Evolutionary conservation across 805 yeast species (phyloP).

Genomic region (Candida chauliodis): DNA sequence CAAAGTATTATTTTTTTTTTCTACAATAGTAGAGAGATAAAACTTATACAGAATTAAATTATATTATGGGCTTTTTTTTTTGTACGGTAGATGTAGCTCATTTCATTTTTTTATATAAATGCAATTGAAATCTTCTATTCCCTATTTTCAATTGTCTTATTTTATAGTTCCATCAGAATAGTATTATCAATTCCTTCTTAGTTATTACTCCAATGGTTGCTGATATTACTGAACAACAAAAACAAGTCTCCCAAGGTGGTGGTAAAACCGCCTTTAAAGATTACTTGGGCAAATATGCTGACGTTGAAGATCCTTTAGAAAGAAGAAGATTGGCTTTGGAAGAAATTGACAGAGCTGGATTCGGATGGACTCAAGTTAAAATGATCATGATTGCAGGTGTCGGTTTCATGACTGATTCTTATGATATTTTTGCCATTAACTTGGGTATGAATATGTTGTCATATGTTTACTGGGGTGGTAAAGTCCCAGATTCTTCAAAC

Average conservation of each 20-base stretch:
- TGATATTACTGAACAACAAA: conserved; percentile 9
- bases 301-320: conserved; percentile 79
- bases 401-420: conserved; percentile 90
- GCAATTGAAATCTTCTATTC: too few relatives aligned
- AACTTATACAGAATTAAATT: too few relatives aligned
- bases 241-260: conserved; percentile 37
- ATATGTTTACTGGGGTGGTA: conserved; percentile 67
- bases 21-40: too few relatives aligned
- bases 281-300: conserved; percentile 73
- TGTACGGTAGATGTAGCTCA: too few relatives aligned
- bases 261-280: conserved; percentile 88
- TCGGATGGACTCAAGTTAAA: conserved; percentile 80
- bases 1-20: too few relatives aligned
- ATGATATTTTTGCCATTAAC: conserved; percentile 88
- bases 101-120: too few relatives aligned
- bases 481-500: conserved; percentile 65
- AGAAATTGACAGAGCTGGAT: conserved; percentile 73
- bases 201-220: conserved; percentile 11
- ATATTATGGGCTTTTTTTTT: too few relatives aligned
- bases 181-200: too few relatives aligned
- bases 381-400: conserved; percentile 86
- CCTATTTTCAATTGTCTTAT: too few relatives aligned
- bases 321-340: conserved; percentile 84
- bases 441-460: conserved; percentile 76
- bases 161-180: too few relatives aligned